phyloP scores from a whole-genome alignment of 192 early-diverging fungal genomes.

The Dissophora ornata region DNA sequence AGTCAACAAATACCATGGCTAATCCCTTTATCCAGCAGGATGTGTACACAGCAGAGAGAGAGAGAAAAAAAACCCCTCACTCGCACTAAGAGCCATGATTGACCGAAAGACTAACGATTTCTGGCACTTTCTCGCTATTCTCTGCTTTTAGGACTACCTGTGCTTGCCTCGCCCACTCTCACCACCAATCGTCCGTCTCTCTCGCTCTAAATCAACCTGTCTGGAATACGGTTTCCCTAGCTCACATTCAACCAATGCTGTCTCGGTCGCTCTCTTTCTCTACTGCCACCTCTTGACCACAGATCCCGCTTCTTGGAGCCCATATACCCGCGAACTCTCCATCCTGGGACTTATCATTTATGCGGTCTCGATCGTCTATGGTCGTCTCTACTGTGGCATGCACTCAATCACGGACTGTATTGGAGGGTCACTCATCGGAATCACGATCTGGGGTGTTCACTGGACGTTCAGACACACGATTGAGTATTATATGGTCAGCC shows the following conservation, averaged over 20 bases:
- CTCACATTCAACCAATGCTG: conserved; percentile 86
- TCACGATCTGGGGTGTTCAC: conserved; percentile 65
- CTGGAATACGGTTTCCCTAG: conserved; percentile 95
- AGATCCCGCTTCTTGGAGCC: conserved; percentile 52
- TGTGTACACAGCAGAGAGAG: no score
- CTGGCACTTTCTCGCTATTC: not conserved
- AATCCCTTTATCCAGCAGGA: conserved; percentile 11
- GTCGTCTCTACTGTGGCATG: conserved; percentile 89
- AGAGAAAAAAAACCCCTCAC: no score
- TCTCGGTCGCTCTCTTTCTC: conserved; percentile 75
- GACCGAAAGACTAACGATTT: not conserved
- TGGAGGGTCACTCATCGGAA: conserved; percentile 77
- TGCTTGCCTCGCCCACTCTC: conserved; percentile 86
- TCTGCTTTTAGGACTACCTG: conserved; percentile 75
- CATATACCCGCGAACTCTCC: conserved; percentile 52
- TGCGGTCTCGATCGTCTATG: conserved; percentile 71
- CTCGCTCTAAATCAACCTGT: conserved; percentile 71
- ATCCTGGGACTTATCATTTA: conserved; percentile 60
- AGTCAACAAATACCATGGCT: no score
- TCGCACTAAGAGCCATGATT: not conserved
- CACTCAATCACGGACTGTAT: conserved; percentile 75
- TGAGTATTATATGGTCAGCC: conserved; percentile 47
- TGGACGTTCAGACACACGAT: conserved; percentile 59
- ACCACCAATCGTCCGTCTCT: conserved; percentile 80
- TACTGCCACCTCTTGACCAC: conserved; percentile 59